Evolutionary conservation across 352 stramenopile species (phyloP).

Genomic region (Aphanomyces stellatus): DNA sequence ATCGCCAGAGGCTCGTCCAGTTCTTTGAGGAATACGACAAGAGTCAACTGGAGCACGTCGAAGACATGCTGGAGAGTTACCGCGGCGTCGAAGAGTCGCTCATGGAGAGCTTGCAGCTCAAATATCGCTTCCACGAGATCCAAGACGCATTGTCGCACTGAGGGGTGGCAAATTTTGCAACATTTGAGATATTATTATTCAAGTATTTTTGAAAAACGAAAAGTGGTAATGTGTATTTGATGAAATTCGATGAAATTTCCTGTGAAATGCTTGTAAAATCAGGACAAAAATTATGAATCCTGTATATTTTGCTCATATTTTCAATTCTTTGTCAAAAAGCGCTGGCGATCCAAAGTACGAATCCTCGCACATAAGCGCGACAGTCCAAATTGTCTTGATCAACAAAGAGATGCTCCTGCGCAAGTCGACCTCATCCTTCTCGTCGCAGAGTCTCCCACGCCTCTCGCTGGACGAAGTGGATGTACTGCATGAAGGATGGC

Average conservation of each 20-base stretch:
- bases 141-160: neutral
- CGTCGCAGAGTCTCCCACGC: neutral
- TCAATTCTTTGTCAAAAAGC: no score
- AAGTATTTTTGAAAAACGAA: no score
- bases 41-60: conserved; percentile 50
- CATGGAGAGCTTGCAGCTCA: conserved; percentile 74
- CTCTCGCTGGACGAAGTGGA: neutral
- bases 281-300: no score
- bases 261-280: no score
- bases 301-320: no score
- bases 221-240: no score
- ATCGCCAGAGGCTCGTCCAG: conserved; percentile 38
- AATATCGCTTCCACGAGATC: conserved; percentile 75
- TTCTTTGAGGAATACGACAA: conserved; percentile 64
- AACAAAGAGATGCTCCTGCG: neutral
- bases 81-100: conserved; percentile 58
- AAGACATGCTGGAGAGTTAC: conserved; percentile 73
- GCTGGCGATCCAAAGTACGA: no score
- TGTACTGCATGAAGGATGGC: conserved; percentile 11
- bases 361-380: no score
- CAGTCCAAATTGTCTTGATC: no score
- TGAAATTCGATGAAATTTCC: no score
- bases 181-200: no score
- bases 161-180: no score
- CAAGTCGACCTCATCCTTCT: neutral